Conservation (phyloP, 176 grass and related monocot genomes). For the Carex myosuroides region DNA sequence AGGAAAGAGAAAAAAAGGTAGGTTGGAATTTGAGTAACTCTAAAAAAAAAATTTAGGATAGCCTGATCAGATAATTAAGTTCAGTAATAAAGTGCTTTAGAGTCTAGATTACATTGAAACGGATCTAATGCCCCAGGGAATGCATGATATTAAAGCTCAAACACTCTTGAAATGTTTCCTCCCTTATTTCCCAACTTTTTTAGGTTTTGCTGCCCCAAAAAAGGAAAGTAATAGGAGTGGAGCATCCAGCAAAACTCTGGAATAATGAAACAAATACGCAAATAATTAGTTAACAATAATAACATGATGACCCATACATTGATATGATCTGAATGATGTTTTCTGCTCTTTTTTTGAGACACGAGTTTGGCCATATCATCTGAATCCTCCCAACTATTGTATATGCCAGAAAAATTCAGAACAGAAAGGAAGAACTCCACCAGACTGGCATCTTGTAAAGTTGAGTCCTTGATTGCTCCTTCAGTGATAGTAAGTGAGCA, state of each 20-base stretch:
- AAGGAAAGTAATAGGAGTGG: not conserved
- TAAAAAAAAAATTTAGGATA: not conserved
- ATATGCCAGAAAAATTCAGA: slow-evolving; percentile 37
- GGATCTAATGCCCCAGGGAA: not conserved
- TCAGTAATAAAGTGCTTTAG: not conserved
- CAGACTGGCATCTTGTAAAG: slow-evolving; percentile 40
- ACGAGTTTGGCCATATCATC: slow-evolving; percentile 19
- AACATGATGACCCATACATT: slow-evolving; percentile 27
- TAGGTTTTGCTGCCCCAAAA: not conserved
- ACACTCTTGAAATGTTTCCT: not conserved
- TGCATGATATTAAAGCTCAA: not conserved
- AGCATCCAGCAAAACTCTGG: not conserved
- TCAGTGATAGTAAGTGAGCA: not conserved
- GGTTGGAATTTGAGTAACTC: not conserved
- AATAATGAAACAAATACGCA: not conserved
- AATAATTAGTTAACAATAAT: not conserved
- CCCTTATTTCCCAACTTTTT: not conserved
- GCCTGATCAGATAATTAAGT: not conserved
- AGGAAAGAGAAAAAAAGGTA: not conserved
- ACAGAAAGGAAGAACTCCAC: slow-evolving; percentile 46
- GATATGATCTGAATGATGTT: slow-evolving; percentile 67
- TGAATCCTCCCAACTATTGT: slow-evolving; percentile 36
- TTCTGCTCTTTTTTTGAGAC: slow-evolving; percentile 22
- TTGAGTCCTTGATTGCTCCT: slow-evolving; percentile 61
- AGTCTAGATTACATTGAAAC: not conserved